These are phyloP conservation scores for Holtermanniella nyarrowii DNA, from an alignment of 768 basidiomycete species.

Conservation along the genomic window DNA sequence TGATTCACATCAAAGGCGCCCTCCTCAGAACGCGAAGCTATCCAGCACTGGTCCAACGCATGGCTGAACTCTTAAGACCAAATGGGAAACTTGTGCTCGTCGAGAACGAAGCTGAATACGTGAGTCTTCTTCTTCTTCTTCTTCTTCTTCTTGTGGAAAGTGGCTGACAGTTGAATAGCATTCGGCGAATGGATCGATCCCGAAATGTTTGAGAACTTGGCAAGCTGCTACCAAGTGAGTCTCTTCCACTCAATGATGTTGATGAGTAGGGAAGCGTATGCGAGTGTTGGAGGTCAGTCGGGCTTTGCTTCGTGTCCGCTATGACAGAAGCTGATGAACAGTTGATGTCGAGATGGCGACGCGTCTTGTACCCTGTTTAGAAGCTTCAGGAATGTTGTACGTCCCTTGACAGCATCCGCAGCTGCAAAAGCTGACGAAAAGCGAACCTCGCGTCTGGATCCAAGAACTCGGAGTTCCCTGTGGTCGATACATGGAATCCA, in stretches of 20 bases:
- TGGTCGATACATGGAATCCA: slow-evolving; percentile 6
- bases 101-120: slow-evolving; percentile 27
- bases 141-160: background rate
- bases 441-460: slow-evolving; percentile 6
- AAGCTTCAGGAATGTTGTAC: slow-evolving; percentile 15
- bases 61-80: slow-evolving; percentile 25
- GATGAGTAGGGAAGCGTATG: background rate
- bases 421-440: background rate
- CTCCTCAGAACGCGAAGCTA: slow-evolving; percentile 22
- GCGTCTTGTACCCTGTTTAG: slow-evolving; percentile 2
- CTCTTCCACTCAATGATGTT: background rate
- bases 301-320: no score
- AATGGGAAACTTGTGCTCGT: slow-evolving; percentile 32
- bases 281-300: background rate
- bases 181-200: background rate
- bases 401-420: background rate
- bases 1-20: slow-evolving; percentile 34
- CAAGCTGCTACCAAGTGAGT: background rate
- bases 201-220: slow-evolving; percentile 2
- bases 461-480: slow-evolving; percentile 14
- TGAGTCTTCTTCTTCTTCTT: slow-evolving; percentile 8
- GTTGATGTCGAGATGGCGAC: slow-evolving; percentile 9
- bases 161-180: slow-evolving; percentile 2
- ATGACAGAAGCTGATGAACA: slow-evolving; percentile 1
- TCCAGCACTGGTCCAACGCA: slow-evolving; percentile 21